These are phyloP conservation scores for Paraphoma sp. DNA, from an alignment of 2,329 filamentous ascomycete genomes.

Conservation along the genomic window DNA sequence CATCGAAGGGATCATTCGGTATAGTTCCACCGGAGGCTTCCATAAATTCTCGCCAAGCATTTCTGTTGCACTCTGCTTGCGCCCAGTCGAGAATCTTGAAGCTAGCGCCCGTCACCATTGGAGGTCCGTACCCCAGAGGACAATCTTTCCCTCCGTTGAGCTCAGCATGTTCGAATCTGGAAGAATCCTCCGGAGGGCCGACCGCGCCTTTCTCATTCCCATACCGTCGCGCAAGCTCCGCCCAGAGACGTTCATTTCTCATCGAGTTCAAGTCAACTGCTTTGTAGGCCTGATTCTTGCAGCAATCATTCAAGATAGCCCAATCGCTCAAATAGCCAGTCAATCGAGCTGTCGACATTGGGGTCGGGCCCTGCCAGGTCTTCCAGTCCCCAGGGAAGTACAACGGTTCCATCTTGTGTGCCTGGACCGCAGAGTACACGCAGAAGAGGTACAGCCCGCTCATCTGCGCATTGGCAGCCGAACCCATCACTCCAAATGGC, in stretches of 20 bases:
- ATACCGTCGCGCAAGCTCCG: slow-evolving; percentile 18
- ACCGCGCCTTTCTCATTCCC: slow-evolving; percentile 4
- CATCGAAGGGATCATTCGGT: slow-evolving; percentile 3
- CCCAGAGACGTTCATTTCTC: slow-evolving; percentile 14
- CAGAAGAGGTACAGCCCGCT: slow-evolving; percentile 6
- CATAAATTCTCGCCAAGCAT: slow-evolving; percentile 9
- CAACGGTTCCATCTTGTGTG: slow-evolving; percentile 13
- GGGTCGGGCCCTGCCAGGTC: slow-evolving; percentile 11
- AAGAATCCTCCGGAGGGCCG: not conserved
- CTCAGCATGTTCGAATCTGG: not conserved
- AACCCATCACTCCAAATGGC: slow-evolving; percentile 7
- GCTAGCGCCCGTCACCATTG: slow-evolving; percentile 1
- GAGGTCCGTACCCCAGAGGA: slow-evolving; percentile 12
- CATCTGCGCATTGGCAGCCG: slow-evolving; percentile 7
- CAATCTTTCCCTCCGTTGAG: slow-evolving; percentile 7
- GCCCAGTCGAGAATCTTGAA: slow-evolving; percentile 12
- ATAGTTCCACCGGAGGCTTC: slow-evolving; percentile 4
- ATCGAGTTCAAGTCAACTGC: slow-evolving; percentile 3
- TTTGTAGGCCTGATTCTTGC: slow-evolving; percentile 12
- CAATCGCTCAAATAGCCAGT: slow-evolving; percentile 21
- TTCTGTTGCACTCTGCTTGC: slow-evolving; percentile 2
- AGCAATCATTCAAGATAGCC: slow-evolving; percentile 13
- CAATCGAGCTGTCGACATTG: slow-evolving; percentile 11
- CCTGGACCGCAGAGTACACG: slow-evolving; percentile 14
- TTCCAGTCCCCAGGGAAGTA: slow-evolving; percentile 5